A percentile compares a stretch with the other conserved stretches of the same genome.
Conservation (phyloP, 805 yeast species). For the Saccharomycopsis javanensis region DNA sequence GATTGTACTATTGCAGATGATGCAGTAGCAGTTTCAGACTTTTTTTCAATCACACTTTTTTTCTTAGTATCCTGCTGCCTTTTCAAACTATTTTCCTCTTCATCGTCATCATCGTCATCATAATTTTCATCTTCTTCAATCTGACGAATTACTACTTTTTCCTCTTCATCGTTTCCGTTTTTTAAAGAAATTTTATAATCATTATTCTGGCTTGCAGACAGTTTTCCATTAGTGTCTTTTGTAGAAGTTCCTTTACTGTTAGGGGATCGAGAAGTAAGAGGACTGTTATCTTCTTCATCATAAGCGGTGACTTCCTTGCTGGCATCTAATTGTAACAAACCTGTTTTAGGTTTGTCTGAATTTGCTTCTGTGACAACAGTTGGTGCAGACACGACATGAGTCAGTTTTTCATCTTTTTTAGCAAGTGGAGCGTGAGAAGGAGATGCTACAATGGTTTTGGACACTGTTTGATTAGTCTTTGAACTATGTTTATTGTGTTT, state of each 20-base stretch:
- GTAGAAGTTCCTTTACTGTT: background rate
- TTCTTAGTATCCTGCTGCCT: slow-evolving; percentile 1
- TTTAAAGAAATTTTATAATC: slow-evolving; percentile 1
- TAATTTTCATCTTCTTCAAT: slow-evolving; percentile 14
- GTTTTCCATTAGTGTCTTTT: background rate
- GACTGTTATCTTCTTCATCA: slow-evolving; percentile 7
- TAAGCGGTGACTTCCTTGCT: background rate
- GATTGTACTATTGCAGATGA: background rate
- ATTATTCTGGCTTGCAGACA: slow-evolving; percentile 1
- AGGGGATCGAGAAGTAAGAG: slow-evolving; percentile 4
- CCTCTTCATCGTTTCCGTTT: slow-evolving; percentile 9
- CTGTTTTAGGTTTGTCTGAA: background rate
- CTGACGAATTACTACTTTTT: slow-evolving; percentile 9
- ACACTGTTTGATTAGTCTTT: slow-evolving; percentile 10
- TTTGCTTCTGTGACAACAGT: background rate
- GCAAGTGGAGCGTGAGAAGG: too few species aligned
- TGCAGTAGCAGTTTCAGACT: background rate
- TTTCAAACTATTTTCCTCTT: background rate
- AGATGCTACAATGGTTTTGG: slow-evolving; percentile 10
- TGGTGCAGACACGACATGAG: background rate
- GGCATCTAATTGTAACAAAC: background rate
- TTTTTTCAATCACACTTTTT: background rate
- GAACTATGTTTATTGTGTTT: slow-evolving; percentile 2
- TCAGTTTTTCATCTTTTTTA: too few species aligned
- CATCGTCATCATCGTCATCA: slow-evolving; percentile 12